Evolutionary conservation across 192 early-diverging fungal genomes (phyloP).

Genomic region (Chytriomyces hyalinus): DNA sequence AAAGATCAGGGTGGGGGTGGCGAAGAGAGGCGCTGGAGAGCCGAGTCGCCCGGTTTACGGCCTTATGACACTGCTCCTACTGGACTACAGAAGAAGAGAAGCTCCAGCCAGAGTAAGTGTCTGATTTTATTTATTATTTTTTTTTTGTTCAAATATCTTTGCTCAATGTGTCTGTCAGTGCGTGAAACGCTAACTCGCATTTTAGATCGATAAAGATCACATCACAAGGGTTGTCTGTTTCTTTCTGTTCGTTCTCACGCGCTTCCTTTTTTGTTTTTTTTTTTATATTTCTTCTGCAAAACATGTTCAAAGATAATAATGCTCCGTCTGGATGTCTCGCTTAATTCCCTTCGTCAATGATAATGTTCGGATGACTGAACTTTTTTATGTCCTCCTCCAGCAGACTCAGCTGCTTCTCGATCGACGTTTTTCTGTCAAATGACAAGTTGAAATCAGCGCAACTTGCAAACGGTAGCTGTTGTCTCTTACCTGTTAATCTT

Average conservation of each 20-base stretch:
- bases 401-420: conserved; percentile 45
- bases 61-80: not conserved
- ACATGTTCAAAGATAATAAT: too few relatives aligned
- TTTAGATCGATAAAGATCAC: not conserved
- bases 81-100: conserved; percentile 8
- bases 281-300: not conserved
- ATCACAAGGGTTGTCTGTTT: not conserved
- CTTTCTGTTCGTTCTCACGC: not conserved
- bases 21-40: conserved; percentile 9
- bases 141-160: not conserved
- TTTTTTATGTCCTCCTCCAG: conserved; percentile 48
- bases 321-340: not conserved
- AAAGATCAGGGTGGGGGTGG: not conserved
- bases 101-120: conserved; percentile 17
- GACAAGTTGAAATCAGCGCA: not conserved
- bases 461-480: not conserved
- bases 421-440: conserved; percentile 40
- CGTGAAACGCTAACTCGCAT: not conserved
- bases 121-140: not conserved
- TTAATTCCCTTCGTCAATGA: conserved; percentile 38
- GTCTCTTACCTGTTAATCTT: conserved; percentile 46
- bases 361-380: conserved; percentile 48
- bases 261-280: not conserved
- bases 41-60: not conserved
- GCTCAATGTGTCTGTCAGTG: not conserved